Base-by-base conservation (phyloP, 1,284 basidiomycete species). In the Macrocybe sp. region DNA sequence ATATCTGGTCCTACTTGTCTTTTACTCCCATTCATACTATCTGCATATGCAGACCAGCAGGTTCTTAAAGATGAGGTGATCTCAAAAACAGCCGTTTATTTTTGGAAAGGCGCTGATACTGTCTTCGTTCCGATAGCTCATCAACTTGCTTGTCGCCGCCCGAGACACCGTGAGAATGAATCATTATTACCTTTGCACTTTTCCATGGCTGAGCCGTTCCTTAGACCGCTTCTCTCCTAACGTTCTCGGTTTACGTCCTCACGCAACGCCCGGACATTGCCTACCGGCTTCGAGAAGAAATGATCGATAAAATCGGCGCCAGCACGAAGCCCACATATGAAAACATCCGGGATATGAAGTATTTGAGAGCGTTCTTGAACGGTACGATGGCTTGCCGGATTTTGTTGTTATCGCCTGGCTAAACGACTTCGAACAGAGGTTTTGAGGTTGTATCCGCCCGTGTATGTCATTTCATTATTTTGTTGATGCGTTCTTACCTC, bases 101-200 rank as follows among this genome's bases (percentile, higher is more conserved):
- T 3, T 7, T 9, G 12, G 5, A 30, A 6, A 9, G 5, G 8
- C 9, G 35, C 50, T 28, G 14, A 47, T 30, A 7, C 16, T 22
- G 11, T 16, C 9, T 3, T 16, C 11, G 33, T 12, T 22, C 40
- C 9, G 3, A 22, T 29, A 58, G 56, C 45, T 70, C n/a, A 56
- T 77, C 43, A 78, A 77, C 45, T 67, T 78, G 11, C 60, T 75
- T 45, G 67, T 76, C n/a, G 76, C 76, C 3, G 75, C 72, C 6
- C 64, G 76, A 12, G 75, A 78, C 52, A 77, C 76, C 4, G 76
- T 74, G 44, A 43, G 6, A 6, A 36, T 30, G 31, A 42, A 2
- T 49, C 31, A 38, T 43, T 37, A 12, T 32, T 35, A 37, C 9
- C 9, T 34, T 12, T 14, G 4, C 35, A 22, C 22, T 22, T 22